phyloP scores from a whole-genome alignment of 202 grass and related monocot genomes.

The Schoenoplectus tabernaemontani region DNA sequence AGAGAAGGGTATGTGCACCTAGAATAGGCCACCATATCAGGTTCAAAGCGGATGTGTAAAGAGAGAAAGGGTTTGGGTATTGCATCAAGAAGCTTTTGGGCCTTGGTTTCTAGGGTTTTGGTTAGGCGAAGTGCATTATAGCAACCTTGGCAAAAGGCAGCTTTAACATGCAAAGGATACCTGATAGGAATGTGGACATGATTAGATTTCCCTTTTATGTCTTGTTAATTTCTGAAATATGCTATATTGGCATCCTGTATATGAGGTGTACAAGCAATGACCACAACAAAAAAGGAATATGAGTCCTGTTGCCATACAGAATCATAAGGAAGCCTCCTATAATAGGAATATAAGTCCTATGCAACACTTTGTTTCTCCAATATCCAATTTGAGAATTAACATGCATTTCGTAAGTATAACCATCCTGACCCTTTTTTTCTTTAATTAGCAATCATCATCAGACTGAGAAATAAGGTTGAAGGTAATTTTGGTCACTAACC shows the following conservation, averaged over 20 bases:
- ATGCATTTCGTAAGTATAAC: neutral
- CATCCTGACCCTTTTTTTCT: neutral
- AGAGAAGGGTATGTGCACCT: conserved; percentile 56
- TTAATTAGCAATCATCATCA: neutral
- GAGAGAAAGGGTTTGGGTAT: conserved; percentile 95
- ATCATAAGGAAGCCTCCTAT: neutral
- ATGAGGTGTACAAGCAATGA: neutral
- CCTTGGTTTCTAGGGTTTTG: conserved; percentile 65
- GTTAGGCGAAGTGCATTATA: conserved; percentile 65
- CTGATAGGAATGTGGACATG: conserved; percentile 26
- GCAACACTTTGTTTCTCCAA: neutral
- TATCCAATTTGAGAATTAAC: neutral
- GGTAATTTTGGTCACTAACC: neutral
- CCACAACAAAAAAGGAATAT: neutral
- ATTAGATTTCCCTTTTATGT: neutral
- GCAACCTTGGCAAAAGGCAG: conserved; percentile 82
- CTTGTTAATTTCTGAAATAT: neutral
- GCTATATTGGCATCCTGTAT: neutral
- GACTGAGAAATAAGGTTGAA: neutral
- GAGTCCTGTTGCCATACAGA: neutral
- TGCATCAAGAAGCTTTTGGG: conserved; percentile 41
- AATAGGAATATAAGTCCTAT: too few relatives aligned
- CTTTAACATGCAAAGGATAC: conserved; percentile 72
- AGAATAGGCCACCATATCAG: conserved; percentile 90
- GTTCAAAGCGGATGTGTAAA: conserved; percentile 90